These are phyloP conservation scores for Rhododendron ovatum DNA, from an alignment of 148 eudicot species.

Conservation along the genomic window DNA sequence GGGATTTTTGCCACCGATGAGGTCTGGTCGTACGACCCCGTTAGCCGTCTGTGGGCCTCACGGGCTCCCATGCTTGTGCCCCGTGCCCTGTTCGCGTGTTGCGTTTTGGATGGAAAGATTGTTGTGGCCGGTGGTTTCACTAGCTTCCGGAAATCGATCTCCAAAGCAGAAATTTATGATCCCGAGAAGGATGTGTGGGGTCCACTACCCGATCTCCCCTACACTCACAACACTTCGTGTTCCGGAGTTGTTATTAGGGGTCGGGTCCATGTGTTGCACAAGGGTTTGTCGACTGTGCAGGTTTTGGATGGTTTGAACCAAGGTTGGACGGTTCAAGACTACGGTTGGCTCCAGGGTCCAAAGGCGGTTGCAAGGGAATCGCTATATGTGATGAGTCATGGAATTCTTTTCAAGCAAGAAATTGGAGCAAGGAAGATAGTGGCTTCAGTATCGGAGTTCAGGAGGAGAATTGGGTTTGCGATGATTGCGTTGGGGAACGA, in stretches of 20 bases:
- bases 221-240: slow-evolving; percentile 70
- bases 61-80: slow-evolving; percentile 76
- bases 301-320: slow-evolving; percentile 45
- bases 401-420: slow-evolving; percentile 65
- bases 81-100: slow-evolving; percentile 93
- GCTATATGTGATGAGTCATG: slow-evolving; percentile 72
- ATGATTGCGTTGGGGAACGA: slow-evolving; percentile 79
- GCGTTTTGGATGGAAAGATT: slow-evolving; percentile 76
- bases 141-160: slow-evolving; percentile 68
- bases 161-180: slow-evolving; percentile 84
- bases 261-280: slow-evolving; percentile 79
- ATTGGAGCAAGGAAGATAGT: slow-evolving; percentile 44
- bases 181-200: slow-evolving; percentile 71
- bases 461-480: slow-evolving; percentile 66
- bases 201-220: slow-evolving; percentile 68
- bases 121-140: slow-evolving; percentile 95
- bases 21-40: slow-evolving; percentile 89
- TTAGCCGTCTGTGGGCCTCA: slow-evolving; percentile 59
- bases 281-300: slow-evolving; percentile 78
- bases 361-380: slow-evolving; percentile 70
- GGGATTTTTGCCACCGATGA: slow-evolving; percentile 86
- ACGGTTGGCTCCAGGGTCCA: slow-evolving; percentile 85
- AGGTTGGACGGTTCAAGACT: slow-evolving; percentile 71
- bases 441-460: slow-evolving; percentile 67
- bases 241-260: slow-evolving; percentile 72